A percentile compares a stretch with the other conserved stretches of the same genome.
Evolutionary conservation across 805 yeast species (phyloP).

Genomic region (Ogataea sp.): DNA sequence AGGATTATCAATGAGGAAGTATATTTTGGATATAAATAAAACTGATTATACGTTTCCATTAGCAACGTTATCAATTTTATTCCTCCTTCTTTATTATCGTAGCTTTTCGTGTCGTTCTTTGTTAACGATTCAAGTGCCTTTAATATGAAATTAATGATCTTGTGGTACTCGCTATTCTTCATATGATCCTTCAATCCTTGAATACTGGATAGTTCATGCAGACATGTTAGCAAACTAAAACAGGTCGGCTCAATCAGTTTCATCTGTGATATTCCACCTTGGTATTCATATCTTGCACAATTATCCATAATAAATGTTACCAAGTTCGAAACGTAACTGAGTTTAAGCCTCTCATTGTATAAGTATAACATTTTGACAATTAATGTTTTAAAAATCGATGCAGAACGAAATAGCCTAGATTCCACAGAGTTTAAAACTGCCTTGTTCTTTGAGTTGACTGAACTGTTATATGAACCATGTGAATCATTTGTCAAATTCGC

Average conservation of each 20-base stretch:
- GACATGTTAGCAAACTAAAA: slow-evolving; percentile 5
- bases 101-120: too few species aligned
- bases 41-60: slow-evolving; percentile 5
- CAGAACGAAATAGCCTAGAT: slow-evolving; percentile 14
- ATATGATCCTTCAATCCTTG: slow-evolving; percentile 1
- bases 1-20: slow-evolving; percentile 10
- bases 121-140: not conserved
- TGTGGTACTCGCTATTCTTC: not conserved
- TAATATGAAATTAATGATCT: not conserved
- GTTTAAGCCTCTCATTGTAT: too few species aligned
- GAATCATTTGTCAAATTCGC: slow-evolving; percentile 7
- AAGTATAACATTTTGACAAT: not conserved
- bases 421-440: slow-evolving; percentile 25
- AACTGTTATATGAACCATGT: slow-evolving; percentile 22
- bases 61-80: not conserved
- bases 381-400: slow-evolving; percentile 10
- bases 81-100: too few species aligned
- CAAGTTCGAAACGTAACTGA: not conserved
- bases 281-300: not conserved
- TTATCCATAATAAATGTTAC: not conserved
- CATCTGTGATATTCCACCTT: not conserved
- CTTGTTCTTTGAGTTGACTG: too few species aligned
- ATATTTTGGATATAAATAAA: slow-evolving; percentile 12
- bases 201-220: slow-evolving; percentile 7
- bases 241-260: not conserved